phyloP scores from a whole-genome alignment of 2,329 filamentous ascomycete species.

The Pestalotiopsis sp. region DNA sequence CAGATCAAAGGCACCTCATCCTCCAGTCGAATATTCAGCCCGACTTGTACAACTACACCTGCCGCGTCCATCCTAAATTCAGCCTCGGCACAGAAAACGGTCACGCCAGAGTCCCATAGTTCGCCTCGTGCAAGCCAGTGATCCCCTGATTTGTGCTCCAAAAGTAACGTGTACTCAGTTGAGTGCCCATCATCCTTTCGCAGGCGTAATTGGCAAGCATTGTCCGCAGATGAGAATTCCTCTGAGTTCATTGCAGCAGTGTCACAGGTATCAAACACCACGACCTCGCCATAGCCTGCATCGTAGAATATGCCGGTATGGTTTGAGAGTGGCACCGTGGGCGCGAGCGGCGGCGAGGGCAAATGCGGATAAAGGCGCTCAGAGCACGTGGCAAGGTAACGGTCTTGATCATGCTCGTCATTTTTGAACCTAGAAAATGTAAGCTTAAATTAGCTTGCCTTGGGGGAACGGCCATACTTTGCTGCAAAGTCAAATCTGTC shows the following conservation, averaged over 20 bases:
- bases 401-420: not conserved
- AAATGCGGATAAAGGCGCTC: constrained; percentile 19
- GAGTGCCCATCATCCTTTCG: not conserved
- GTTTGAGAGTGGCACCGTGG: constrained; percentile 10
- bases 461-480: constrained; percentile 5
- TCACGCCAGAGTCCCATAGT: not conserved
- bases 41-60: constrained; percentile 16
- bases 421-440: constrained; percentile 3
- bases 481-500: constrained; percentile 18
- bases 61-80: constrained; percentile 16
- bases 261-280: constrained; percentile 12
- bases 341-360: constrained; percentile 16
- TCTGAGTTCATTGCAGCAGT: not conserved
- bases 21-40: constrained; percentile 14
- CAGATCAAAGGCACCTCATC: constrained; percentile 16
- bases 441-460: not conserved
- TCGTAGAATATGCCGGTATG: constrained; percentile 18
- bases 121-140: constrained; percentile 13
- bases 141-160: constrained; percentile 14
- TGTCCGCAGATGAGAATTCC: not conserved
- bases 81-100: constrained; percentile 1
- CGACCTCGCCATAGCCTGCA: constrained; percentile 17
- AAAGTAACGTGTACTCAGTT: not conserved
- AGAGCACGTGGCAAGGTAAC: constrained; percentile 14
- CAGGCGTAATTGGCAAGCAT: constrained; percentile 1